Conservation (phyloP, 192 early-diverging fungal species). For the Coemansia sp. region DNA sequence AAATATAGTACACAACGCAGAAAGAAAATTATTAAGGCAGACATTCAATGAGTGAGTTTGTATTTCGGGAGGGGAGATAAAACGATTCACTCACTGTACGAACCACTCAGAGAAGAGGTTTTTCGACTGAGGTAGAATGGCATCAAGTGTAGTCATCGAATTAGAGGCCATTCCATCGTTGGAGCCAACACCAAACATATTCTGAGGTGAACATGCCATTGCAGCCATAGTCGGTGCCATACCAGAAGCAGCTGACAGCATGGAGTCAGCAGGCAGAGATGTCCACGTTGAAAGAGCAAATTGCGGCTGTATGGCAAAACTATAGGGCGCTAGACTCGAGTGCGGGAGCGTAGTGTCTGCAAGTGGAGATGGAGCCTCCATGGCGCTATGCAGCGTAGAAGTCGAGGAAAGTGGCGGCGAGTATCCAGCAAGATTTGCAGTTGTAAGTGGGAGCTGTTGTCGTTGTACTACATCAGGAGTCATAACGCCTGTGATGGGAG, state of each 20-base stretch:
- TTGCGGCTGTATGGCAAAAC: background rate
- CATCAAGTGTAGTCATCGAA: slow-evolving; percentile 1
- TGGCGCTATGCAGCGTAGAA: slow-evolving; percentile 14
- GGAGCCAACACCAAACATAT: too few species aligned
- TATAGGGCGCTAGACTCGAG: background rate
- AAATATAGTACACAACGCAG: slow-evolving; percentile 2
- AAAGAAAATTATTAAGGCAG: too few species aligned
- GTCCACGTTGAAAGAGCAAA: background rate
- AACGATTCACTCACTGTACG: slow-evolving; percentile 2
- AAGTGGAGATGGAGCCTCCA: slow-evolving; percentile 13
- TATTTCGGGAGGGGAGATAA: background rate
- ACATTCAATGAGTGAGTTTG: too few species aligned
- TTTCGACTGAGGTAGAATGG: slow-evolving; percentile 22
- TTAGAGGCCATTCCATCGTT: background rate
- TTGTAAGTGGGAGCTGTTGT: background rate
- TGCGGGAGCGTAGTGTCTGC: slow-evolving; percentile 1
- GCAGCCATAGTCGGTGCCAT: background rate
- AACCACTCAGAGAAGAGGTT: slow-evolving; percentile 32
- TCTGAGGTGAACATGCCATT: background rate
- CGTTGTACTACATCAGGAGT: background rate
- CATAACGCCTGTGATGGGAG: background rate
- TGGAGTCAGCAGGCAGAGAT: background rate
- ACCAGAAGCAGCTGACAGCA: background rate
- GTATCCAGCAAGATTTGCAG: slow-evolving; percentile 5
- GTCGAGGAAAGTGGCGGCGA: slow-evolving; percentile 23